Evolutionary conservation across 495 filamentous ascomycete species (phyloP).

Genomic region (Lasiosphaeriaceae sp.): DNA sequence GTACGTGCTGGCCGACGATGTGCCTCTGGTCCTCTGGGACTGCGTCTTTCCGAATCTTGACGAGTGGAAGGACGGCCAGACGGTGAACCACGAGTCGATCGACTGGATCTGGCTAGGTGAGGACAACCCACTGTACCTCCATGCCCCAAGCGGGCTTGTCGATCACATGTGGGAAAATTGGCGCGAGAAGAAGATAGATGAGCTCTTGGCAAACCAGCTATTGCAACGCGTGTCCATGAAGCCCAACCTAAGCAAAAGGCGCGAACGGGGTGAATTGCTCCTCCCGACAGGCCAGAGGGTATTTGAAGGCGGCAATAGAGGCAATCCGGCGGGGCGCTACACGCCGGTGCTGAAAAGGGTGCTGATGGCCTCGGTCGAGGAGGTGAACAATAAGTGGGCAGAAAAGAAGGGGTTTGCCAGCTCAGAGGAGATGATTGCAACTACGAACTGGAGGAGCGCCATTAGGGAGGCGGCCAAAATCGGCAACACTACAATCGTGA

Average conservation of each 20-base stretch:
- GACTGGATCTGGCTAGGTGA: constrained; percentile 74
- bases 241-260: constrained; percentile 30
- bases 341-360: constrained; percentile 63
- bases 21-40: constrained; percentile 90
- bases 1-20: constrained; percentile 87
- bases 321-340: constrained; percentile 62
- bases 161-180: constrained; percentile 76
- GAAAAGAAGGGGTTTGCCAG: constrained; percentile 59
- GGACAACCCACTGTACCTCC: constrained; percentile 45
- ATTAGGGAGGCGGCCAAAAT: constrained; percentile 23
- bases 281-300: constrained; percentile 48
- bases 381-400: constrained; percentile 74
- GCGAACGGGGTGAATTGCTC: constrained; percentile 17
- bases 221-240: constrained; percentile 58
- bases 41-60: constrained; percentile 69
- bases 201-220: constrained; percentile 68
- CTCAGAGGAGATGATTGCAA: constrained; percentile 40
- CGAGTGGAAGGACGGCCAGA: constrained; percentile 30
- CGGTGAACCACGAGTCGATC: constrained; percentile 50
- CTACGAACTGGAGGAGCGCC: constrained; percentile 31
- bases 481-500: constrained; percentile 15
- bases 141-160: constrained; percentile 63
- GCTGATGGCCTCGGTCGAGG: constrained; percentile 60
- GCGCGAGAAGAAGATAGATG: constrained; percentile 83
- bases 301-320: constrained; percentile 66